A percentile compares a stretch with the other conserved stretches of the same genome.
These are phyloP conservation scores for Botrytis deweyae DNA, from an alignment of 2,329 filamentous ascomycete species.

Conservation along the genomic window DNA sequence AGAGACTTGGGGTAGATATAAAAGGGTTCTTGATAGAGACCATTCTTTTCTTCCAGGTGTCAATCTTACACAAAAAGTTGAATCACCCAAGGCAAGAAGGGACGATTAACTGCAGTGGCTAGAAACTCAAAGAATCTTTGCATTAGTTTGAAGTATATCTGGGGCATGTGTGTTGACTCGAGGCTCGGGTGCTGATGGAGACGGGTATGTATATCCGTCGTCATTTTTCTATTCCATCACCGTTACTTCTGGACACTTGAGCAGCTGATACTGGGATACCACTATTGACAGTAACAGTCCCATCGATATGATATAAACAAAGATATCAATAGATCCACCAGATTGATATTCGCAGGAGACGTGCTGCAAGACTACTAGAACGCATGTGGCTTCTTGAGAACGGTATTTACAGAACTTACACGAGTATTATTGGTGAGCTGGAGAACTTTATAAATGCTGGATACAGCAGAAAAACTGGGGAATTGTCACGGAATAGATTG, in stretches of 20 bases:
- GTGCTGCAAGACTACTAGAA: too few species aligned
- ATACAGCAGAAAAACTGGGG: background rate
- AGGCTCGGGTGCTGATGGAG: background rate
- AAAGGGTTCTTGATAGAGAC: background rate
- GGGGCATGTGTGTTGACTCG: background rate
- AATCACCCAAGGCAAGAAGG: too few species aligned
- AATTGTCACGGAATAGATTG: fast-evolving
- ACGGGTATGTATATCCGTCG: too few species aligned
- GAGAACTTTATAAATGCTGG: background rate
- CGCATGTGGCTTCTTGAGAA: too few species aligned
- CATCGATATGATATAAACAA: background rate
- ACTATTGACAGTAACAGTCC: background rate
- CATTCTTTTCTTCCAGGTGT: too few species aligned
- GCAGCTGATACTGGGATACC: background rate
- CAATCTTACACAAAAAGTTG: too few species aligned
- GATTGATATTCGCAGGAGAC: too few species aligned
- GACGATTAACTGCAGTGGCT: too few species aligned
- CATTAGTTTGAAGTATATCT: too few species aligned
- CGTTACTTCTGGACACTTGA: background rate
- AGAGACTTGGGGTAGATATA: background rate
- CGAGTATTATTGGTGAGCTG: background rate
- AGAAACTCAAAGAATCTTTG: too few species aligned
- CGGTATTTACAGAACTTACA: background rate
- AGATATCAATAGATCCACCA: too few species aligned
- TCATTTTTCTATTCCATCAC: background rate